These are phyloP conservation scores for Lepiota brunneoincarnata DNA, from an alignment of 768 basidiomycete species.

Conservation along the genomic window DNA sequence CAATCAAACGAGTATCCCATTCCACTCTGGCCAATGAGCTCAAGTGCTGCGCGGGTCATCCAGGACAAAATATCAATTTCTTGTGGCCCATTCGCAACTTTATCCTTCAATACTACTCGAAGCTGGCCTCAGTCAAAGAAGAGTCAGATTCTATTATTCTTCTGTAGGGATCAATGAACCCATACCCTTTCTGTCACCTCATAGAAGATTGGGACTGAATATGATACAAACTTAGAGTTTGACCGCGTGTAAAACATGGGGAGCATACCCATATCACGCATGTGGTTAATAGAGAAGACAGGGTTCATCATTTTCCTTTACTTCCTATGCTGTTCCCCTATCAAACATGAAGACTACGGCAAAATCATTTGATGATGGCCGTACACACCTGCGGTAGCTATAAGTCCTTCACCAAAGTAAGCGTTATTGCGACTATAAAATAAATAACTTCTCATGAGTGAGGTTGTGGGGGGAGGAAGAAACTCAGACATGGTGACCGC, in stretches of 20 bases:
- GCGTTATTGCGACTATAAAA: not conserved
- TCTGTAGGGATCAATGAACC: not conserved
- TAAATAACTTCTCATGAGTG: not conserved
- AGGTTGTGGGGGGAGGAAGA: not conserved
- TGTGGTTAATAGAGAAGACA: conserved; percentile 32
- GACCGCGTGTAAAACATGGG: not conserved
- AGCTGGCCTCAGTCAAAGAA: conserved; percentile 20
- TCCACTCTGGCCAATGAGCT: conserved; percentile 46
- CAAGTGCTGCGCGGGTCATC: conserved; percentile 42
- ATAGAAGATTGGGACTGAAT: conserved; percentile 37
- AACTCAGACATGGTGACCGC: conserved; percentile 10
- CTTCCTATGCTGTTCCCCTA: conserved; percentile 40
- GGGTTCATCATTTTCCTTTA: conserved; percentile 39
- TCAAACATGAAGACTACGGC: no score
- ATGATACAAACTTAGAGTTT: no score
- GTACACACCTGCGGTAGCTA: conserved; percentile 13
- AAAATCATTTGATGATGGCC: not conserved
- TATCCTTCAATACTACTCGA: conserved; percentile 17
- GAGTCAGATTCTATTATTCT: not conserved
- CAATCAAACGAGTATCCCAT: conserved; percentile 39
- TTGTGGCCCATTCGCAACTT: conserved; percentile 23
- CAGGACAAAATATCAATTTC: conserved; percentile 32
- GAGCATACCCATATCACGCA: conserved; percentile 33
- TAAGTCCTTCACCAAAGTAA: conserved; percentile 11
- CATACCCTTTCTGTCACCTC: conserved; percentile 28